Percentiles rank a stretch among this genome's conserved stretches.
Evolutionary conservation across 129 eudicot species (phyloP).

Genomic region (Flaveria sonorensis): DNA sequence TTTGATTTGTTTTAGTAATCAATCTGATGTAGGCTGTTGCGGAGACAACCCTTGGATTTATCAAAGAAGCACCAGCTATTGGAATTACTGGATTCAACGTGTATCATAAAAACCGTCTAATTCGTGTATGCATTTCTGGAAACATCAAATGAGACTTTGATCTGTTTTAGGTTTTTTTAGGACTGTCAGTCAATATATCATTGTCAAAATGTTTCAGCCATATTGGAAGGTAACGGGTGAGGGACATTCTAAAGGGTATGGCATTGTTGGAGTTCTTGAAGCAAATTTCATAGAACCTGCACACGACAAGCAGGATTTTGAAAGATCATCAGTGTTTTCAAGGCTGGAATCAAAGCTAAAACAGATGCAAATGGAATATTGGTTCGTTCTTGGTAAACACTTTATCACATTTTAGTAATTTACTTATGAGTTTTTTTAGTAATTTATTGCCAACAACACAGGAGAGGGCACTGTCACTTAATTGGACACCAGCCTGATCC

Average conservation of each 20-base stretch:
- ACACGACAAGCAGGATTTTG: conserved; percentile 98
- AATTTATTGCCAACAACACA: conserved; percentile 31
- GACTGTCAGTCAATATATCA: conserved; percentile 6
- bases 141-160: neutral
- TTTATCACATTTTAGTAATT: conserved; percentile 2
- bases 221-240: conserved; percentile 92
- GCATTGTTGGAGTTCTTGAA: conserved; percentile 96
- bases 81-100: conserved; percentile 73
- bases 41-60: conserved; percentile 80
- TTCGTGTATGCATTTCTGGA: conserved; percentile 60
- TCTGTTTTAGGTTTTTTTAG: neutral
- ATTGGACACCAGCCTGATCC: conserved; percentile 56
- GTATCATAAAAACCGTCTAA: conserved; percentile 94
- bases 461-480: conserved; percentile 76
- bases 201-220: conserved; percentile 53
- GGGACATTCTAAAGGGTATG: conserved; percentile 72
- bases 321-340: conserved; percentile 69
- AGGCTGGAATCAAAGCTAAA: conserved; percentile 75
- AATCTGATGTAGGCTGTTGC: conserved; percentile 55
- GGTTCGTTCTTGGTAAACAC: conserved; percentile 45
- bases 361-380: conserved; percentile 85
- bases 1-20: conserved; percentile 8
- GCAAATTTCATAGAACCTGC: conserved; percentile 98
- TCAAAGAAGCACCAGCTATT: conserved; percentile 81
- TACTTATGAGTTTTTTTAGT: neutral